phyloP scores from a whole-genome alignment of 2,329 filamentous ascomycete species.

The Diplodia seriata region DNA sequence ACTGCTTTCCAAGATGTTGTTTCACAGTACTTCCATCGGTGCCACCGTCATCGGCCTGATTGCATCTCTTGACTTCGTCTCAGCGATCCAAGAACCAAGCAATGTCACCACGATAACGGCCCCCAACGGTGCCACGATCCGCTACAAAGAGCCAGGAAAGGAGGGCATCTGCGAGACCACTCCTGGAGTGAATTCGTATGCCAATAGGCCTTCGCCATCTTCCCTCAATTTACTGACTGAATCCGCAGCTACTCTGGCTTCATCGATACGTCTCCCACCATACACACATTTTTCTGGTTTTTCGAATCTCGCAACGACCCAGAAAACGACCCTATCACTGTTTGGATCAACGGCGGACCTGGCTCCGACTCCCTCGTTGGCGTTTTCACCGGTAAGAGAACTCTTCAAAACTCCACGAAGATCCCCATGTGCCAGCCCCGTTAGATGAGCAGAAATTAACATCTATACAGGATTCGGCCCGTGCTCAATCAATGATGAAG shows the following conservation, averaged over 20 bases:
- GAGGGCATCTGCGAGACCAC: conserved; percentile 54
- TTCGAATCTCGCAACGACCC: conserved; percentile 66
- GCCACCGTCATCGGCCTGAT: not conserved
- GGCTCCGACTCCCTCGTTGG: conserved; percentile 25
- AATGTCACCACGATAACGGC: conserved; percentile 51
- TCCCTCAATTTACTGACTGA: not conserved
- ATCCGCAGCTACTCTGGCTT: conserved; percentile 22
- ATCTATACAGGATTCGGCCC: conserved; percentile 57
- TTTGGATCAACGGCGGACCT: conserved; percentile 53
- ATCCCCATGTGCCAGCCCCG: not conserved
- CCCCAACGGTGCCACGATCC: conserved; percentile 50
- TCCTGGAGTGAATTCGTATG: conserved; percentile 46
- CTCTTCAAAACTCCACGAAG: conserved; percentile 37
- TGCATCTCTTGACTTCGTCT: not conserved
- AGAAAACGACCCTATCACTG: conserved; percentile 61
- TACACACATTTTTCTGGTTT: conserved; percentile 68
- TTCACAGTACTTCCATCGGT: too few species aligned
- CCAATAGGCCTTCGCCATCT: not conserved
- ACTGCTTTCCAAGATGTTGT: too few species aligned
- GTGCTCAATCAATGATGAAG: conserved; percentile 52
- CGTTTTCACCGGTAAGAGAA: conserved; percentile 16
- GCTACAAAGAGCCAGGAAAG: conserved; percentile 55
- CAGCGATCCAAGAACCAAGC: conserved; percentile 38
- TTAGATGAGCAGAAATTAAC: conserved; percentile 57
- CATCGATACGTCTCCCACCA: conserved; percentile 16